Evolutionary conservation across 306 rosid species (phyloP).

Genomic region (Rosa multiflora): DNA sequence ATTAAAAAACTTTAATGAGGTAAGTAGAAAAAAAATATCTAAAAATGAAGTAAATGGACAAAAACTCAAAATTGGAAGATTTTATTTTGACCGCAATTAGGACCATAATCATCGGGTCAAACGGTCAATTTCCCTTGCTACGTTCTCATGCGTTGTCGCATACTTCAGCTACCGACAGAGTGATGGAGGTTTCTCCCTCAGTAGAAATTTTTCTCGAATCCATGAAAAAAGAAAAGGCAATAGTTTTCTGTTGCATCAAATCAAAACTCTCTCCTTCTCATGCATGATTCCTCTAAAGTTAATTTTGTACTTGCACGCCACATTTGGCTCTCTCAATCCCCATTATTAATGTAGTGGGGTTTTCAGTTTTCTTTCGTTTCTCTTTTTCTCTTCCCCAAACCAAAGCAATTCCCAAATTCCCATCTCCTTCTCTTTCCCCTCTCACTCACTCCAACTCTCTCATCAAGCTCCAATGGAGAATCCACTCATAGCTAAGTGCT

Average conservation of each 20-base stretch:
- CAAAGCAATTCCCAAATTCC: not conserved
- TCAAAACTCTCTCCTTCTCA: not conserved
- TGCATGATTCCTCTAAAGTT: slow-evolving; percentile 7
- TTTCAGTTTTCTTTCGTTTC: not conserved
- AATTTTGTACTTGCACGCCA: not conserved
- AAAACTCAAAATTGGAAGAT: not conserved
- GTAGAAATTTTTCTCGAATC: not conserved
- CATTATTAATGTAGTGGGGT: not conserved
- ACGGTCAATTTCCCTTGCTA: not conserved
- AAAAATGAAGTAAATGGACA: too few species aligned
- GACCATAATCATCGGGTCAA: not conserved
- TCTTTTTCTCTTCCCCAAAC: not conserved
- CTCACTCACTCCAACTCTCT: not conserved
- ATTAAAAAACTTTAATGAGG: too few species aligned
- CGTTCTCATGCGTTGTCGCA: not conserved
- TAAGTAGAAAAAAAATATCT: too few species aligned
- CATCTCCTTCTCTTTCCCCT: not conserved
- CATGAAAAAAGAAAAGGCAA: not conserved
- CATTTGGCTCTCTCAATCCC: not conserved
- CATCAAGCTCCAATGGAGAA: slow-evolving; percentile 39
- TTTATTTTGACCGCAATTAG: not conserved
- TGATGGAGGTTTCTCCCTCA: not conserved
- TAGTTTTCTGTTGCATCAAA: not conserved
- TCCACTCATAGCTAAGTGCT: slow-evolving; percentile 24
- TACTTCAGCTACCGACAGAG: not conserved